Conservation (phyloP, 495 filamentous ascomycete species). For the Oleoguttula mirabilis region DNA sequence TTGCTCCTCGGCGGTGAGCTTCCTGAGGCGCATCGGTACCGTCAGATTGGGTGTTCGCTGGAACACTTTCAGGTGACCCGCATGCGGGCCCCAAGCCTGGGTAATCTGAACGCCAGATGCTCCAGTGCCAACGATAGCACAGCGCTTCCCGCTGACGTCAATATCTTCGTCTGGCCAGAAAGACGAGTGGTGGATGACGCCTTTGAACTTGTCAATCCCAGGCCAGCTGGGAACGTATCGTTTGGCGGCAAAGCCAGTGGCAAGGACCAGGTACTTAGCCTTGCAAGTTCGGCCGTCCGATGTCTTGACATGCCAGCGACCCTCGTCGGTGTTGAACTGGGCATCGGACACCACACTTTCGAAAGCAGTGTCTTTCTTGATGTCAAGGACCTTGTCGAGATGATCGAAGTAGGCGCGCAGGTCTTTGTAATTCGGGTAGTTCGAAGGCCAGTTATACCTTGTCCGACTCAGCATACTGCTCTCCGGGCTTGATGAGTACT, state of each 20-base stretch:
- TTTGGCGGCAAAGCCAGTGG: constrained; percentile 36
- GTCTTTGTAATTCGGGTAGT: constrained; percentile 41
- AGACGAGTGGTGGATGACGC: constrained; percentile 43
- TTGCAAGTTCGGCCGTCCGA: constrained; percentile 35
- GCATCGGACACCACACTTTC: constrained; percentile 37
- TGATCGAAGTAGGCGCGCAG: constrained; percentile 45
- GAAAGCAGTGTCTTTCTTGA: constrained; percentile 43
- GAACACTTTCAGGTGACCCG: constrained; percentile 36
- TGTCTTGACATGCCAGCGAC: constrained; percentile 39
- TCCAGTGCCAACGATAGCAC: constrained; percentile 50
- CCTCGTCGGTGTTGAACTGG: constrained; percentile 31
- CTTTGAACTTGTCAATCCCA: constrained; percentile 44
- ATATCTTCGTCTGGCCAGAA: constrained; percentile 46
- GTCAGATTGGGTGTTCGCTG: constrained; percentile 30
- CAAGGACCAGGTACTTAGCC: constrained; percentile 40
- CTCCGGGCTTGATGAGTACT: not conserved
- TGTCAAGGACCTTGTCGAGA: constrained; percentile 36
- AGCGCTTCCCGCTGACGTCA: constrained; percentile 39
- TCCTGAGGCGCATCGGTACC: constrained; percentile 21
- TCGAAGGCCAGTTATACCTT: constrained; percentile 40
- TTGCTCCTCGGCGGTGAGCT: constrained; percentile 23
- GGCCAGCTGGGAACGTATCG: constrained; percentile 37
- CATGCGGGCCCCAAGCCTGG: constrained; percentile 34
- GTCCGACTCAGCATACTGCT: no score
- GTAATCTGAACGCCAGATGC: constrained; percentile 37